Conservation (phyloP, 768 basidiomycete genomes). For the Lyophyllum semitale region DNA sequence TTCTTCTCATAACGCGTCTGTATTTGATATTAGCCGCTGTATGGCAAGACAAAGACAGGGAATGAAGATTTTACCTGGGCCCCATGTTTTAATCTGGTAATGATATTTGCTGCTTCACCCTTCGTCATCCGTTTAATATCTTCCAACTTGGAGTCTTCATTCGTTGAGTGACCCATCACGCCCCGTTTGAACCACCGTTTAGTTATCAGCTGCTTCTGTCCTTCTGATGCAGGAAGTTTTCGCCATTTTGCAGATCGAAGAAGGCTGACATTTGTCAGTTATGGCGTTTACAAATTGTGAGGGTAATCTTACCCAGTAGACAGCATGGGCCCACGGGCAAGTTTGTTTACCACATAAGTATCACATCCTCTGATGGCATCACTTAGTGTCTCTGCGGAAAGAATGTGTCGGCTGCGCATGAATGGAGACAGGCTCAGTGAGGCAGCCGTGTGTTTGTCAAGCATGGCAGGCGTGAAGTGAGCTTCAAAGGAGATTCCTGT, state of each 20-base stretch:
- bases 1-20: constrained; percentile 63
- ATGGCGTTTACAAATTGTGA: background rate
- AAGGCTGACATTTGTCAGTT: constrained; percentile 40
- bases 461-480: constrained; percentile 52
- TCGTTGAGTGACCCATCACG: constrained; percentile 17
- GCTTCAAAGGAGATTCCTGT: constrained; percentile 43
- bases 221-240: constrained; percentile 55
- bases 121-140: constrained; percentile 58
- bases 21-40: constrained; percentile 2
- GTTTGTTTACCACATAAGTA: constrained; percentile 58
- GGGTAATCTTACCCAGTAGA: constrained; percentile 45
- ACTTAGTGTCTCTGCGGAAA: constrained; percentile 53
- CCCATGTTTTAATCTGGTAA: constrained; percentile 77
- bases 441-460: constrained; percentile 45
- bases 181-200: constrained; percentile 48
- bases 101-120: constrained; percentile 79
- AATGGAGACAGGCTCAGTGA: constrained; percentile 54
- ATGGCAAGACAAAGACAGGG: background rate
- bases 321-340: constrained; percentile 48
- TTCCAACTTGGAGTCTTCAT: constrained; percentile 23
- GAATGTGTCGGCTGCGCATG: constrained; percentile 50
- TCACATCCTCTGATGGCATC: constrained; percentile 73
- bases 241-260: constrained; percentile 71
- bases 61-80: constrained; percentile 61
- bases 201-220: constrained; percentile 57